Percentiles rank a stretch among this genome's conserved stretches.
phyloP scores from a whole-genome alignment of 371 early-diverging fungal species.

The Mortierella sp. region DNA sequence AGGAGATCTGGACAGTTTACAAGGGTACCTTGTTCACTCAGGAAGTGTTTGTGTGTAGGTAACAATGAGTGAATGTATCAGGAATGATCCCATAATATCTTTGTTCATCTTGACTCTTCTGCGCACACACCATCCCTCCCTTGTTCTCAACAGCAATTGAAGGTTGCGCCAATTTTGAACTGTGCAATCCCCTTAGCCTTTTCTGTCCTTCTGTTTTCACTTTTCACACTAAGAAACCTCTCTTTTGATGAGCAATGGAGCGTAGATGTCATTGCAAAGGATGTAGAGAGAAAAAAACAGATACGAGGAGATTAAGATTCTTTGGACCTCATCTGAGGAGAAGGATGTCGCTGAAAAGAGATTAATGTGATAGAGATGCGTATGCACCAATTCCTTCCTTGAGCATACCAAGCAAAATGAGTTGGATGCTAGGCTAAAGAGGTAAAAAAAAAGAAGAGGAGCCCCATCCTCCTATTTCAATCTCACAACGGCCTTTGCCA shows the following conservation, averaged over 20 bases:
- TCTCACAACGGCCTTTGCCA: neutral
- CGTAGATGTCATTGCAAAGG: neutral
- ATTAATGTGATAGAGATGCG: neutral
- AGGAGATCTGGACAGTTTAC: neutral
- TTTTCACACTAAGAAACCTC: neutral
- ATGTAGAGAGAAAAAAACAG: neutral
- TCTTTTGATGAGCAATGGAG: neutral
- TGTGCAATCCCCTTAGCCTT: neutral
- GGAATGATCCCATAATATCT: neutral
- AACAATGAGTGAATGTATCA: neutral
- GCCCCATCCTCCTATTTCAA: neutral
- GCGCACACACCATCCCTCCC: neutral
- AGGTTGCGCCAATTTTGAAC: neutral
- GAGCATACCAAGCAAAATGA: neutral
- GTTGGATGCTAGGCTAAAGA: neutral
- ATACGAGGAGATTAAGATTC: neutral
- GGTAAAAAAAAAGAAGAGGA: neutral
- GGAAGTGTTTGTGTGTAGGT: neutral
- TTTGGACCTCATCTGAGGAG: neutral
- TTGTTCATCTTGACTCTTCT: neutral
- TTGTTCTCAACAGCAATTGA: neutral
- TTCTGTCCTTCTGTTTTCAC: neutral
- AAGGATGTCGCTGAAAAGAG: neutral
- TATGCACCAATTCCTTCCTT: neutral
- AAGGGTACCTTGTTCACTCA: neutral